Evolutionary conservation across 2,329 filamentous ascomycete species (phyloP).

Genomic region (Talaromyces piceae): DNA sequence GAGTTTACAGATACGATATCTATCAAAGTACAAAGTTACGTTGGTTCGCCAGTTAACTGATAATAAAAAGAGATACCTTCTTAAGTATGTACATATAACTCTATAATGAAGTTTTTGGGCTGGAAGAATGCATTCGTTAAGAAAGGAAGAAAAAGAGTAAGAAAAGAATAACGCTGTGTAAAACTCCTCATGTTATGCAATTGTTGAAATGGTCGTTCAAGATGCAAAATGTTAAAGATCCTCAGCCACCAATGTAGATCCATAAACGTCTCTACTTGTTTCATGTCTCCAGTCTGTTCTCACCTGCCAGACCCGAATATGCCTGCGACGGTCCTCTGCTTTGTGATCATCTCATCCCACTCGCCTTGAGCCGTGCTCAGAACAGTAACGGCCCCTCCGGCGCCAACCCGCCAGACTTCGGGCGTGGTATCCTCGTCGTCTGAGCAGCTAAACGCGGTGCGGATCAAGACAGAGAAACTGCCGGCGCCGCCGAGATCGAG

Average conservation of each 20-base stretch:
- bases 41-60: no score
- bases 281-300: no score
- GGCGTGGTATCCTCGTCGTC: conserved; percentile 16
- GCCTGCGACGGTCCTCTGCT: conserved; percentile 46
- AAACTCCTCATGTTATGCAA: neutral
- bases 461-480: conserved; percentile 87
- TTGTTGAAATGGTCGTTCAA: neutral
- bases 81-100: neutral
- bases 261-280: no score
- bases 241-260: neutral
- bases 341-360: conserved; percentile 83
- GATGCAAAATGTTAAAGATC: neutral
- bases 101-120: no score
- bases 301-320: conserved; percentile 25
- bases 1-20: no score
- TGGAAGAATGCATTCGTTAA: no score
- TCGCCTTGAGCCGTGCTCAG: conserved; percentile 74
- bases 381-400: conserved; percentile 82
- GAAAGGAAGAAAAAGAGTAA: neutral
- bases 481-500: conserved; percentile 77
- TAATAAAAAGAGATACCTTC: no score
- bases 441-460: conserved; percentile 59
- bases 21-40: no score
- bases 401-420: conserved; percentile 68
- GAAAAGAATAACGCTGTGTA: neutral